Percentiles rank a stretch among this genome's conserved stretches.
phyloP scores from a whole-genome alignment of 2,329 filamentous ascomycete genomes.

The Aureobasidium sp. region DNA sequence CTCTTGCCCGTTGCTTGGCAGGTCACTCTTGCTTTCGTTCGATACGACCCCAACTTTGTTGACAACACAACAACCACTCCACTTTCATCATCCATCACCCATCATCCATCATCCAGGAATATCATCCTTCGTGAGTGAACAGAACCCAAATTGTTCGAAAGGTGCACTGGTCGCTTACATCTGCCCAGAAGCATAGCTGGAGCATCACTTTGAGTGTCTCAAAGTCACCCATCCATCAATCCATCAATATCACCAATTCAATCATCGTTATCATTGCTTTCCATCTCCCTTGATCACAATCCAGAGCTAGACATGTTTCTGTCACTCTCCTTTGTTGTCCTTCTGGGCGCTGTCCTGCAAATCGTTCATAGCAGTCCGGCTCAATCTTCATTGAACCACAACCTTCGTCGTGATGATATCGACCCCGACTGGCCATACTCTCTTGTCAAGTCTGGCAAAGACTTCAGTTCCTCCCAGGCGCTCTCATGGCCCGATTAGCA shows the following conservation, averaged over 20 bases:
- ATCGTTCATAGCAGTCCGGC: not conserved
- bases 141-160: not conserved
- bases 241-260: not conserved
- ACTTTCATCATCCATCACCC: not conserved
- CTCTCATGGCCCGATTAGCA: not conserved
- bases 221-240: not conserved
- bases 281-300: not conserved
- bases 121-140: not conserved
- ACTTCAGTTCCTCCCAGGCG: not conserved
- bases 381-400: not conserved
- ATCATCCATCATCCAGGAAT: not conserved
- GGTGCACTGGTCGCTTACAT: not conserved
- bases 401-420: not conserved
- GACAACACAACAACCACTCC: not conserved
- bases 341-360: not conserved
- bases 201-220: not conserved
- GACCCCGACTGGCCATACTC: not conserved
- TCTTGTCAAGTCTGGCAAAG: not conserved
- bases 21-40: not conserved
- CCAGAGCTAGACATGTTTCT: not conserved
- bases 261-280: not conserved
- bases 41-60: not conserved
- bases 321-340: not conserved
- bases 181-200: not conserved
- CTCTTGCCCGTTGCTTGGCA: constrained; percentile 1